These are phyloP conservation scores for Rhynchosporium agropyri DNA, from an alignment of 2,329 filamentous ascomycete species.

Conservation along the genomic window DNA sequence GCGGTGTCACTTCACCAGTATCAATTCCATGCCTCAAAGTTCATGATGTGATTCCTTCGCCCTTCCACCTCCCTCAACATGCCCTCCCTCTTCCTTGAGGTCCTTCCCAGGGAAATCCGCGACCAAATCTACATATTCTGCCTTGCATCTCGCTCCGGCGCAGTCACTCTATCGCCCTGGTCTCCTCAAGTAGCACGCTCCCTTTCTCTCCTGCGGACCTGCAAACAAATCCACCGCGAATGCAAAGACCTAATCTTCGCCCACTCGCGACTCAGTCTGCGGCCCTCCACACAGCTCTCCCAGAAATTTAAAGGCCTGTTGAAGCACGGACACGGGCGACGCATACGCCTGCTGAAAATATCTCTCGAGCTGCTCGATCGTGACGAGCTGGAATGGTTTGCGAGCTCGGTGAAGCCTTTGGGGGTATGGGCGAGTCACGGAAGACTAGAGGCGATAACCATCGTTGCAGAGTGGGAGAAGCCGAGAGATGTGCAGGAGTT, in stretches of 20 bases:
- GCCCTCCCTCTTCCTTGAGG: slow-evolving; percentile 32
- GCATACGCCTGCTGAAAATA: slow-evolving; percentile 33
- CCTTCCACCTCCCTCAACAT: slow-evolving; percentile 15
- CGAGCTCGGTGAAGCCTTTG: slow-evolving; percentile 28
- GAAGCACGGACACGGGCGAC: slow-evolving; percentile 24
- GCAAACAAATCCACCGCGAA: slow-evolving; percentile 40
- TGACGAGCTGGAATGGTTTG: slow-evolving; percentile 40
- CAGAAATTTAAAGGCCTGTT: slow-evolving; percentile 27
- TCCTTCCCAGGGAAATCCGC: slow-evolving; percentile 39
- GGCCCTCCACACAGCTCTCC: slow-evolving; percentile 27
- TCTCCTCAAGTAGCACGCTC: slow-evolving; percentile 35
- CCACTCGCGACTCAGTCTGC: slow-evolving; percentile 34
- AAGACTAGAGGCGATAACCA: slow-evolving; percentile 32
- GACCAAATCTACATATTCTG: slow-evolving; percentile 40
- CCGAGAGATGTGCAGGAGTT: slow-evolving; percentile 37
- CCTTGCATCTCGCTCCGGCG: slow-evolving; percentile 32
- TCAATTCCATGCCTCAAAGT: neutral
- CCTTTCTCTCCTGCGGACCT: slow-evolving; percentile 37
- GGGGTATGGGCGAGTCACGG: slow-evolving; percentile 25
- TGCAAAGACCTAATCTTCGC: slow-evolving; percentile 40
- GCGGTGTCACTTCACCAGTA: neutral
- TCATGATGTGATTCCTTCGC: slow-evolving; percentile 4
- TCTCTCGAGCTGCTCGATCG: slow-evolving; percentile 38
- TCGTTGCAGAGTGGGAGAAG: slow-evolving; percentile 35
- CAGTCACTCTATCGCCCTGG: slow-evolving; percentile 37